These are phyloP conservation scores for Simplicillium aogashimaense DNA, from an alignment of 2,329 filamentous ascomycete species.

Conservation along the genomic window DNA sequence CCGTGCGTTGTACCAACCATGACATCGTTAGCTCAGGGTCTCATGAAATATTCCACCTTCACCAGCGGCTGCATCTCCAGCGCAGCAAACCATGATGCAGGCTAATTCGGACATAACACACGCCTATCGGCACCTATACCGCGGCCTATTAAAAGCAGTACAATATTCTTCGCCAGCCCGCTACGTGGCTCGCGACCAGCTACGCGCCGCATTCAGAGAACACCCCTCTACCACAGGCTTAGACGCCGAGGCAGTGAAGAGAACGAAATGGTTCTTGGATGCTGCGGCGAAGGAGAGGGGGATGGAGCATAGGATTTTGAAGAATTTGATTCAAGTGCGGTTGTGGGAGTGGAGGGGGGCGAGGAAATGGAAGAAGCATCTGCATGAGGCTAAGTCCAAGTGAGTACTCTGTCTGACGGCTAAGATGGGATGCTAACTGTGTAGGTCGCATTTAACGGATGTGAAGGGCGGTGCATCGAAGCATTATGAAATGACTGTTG, in stretches of 20 bases:
- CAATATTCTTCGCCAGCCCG: slow-evolving; percentile 62
- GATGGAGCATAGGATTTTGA: slow-evolving; percentile 62
- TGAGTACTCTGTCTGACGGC: slow-evolving; percentile 11
- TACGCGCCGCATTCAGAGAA: slow-evolving; percentile 50
- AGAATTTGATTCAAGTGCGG: slow-evolving; percentile 46
- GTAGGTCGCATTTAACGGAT: no score
- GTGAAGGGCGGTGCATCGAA: slow-evolving; percentile 8
- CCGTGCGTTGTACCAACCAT: no score
- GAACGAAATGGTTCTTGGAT: slow-evolving; percentile 61
- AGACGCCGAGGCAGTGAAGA: slow-evolving; percentile 42
- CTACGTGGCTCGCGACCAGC: slow-evolving; percentile 47
- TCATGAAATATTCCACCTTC: no score
- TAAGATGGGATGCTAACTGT: background rate
- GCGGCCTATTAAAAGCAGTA: slow-evolving; percentile 57
- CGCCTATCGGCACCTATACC: slow-evolving; percentile 63
- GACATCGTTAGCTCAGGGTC: no score
- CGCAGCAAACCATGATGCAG: slow-evolving; percentile 9
- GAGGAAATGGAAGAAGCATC: slow-evolving; percentile 11
- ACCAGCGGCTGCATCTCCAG: background rate
- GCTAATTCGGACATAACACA: slow-evolving; percentile 37
- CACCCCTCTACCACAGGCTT: background rate
- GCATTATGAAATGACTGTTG: slow-evolving; percentile 59
- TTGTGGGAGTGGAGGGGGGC: slow-evolving; percentile 7
- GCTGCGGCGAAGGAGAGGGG: slow-evolving; percentile 54
- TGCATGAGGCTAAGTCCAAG: slow-evolving; percentile 13